Evolutionary conservation across 108 stramenopile species (phyloP).

Genomic region (Chaetoceros muelleri): DNA sequence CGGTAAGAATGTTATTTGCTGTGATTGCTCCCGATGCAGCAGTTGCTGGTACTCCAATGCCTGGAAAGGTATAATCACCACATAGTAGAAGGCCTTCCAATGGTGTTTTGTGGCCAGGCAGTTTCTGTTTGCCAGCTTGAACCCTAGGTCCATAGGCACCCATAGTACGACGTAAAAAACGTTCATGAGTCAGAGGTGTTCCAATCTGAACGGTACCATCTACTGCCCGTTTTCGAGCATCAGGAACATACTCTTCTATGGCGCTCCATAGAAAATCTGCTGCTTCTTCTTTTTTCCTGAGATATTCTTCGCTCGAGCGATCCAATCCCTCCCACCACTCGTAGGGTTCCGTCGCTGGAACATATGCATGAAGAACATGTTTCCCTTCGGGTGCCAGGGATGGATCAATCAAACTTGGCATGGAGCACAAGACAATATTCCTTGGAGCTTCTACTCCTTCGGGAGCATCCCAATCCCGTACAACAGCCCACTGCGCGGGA

Average conservation of each 20-base stretch:
- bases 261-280: constrained; percentile 87
- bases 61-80: constrained; percentile 72
- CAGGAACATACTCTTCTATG: constrained; percentile 82
- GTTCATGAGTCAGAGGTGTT: constrained; percentile 88
- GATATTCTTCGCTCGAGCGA: constrained; percentile 69
- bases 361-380: constrained; percentile 90
- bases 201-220: constrained; percentile 63
- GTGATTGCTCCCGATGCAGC: constrained; percentile 66
- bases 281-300: constrained; percentile 68
- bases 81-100: constrained; percentile 26
- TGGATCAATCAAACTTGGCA: constrained; percentile 79
- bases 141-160: constrained; percentile 62
- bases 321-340: constrained; percentile 84
- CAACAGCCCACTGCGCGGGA: constrained; percentile 93
- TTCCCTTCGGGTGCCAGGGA: constrained; percentile 79
- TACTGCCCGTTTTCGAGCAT: constrained; percentile 62
- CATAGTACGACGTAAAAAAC: constrained; percentile 60
- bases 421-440: constrained; percentile 77
- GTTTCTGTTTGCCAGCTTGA: constrained; percentile 42
- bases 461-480: constrained; percentile 64
- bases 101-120: constrained; percentile 56
- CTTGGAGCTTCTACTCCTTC: constrained; percentile 76
- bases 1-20: constrained; percentile 39
- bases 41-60: constrained; percentile 81
- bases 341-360: constrained; percentile 85